A percentile compares a stretch with the other conserved stretches of the same genome.
Evolutionary conservation across 139 green algal species (phyloP).

Genomic region (Closterium sp.): DNA sequence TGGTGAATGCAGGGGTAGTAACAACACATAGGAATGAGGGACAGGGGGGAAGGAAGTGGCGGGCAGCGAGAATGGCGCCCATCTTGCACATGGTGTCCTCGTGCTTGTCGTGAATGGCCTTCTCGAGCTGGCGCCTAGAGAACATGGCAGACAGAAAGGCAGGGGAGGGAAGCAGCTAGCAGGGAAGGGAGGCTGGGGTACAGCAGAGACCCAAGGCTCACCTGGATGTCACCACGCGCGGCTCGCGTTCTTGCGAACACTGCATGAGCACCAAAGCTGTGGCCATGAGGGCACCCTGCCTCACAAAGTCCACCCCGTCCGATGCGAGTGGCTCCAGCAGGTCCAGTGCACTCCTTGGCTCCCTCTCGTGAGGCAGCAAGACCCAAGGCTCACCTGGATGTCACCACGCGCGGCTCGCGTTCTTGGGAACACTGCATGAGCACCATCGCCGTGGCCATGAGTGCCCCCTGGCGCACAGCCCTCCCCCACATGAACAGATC

Average conservation of each 20-base stretch:
- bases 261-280: constrained; percentile 87
- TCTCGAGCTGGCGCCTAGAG: too few relatives aligned
- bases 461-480: constrained; percentile 90
- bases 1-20: background rate
- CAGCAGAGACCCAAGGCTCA: too few relatives aligned
- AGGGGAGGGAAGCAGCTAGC: too few relatives aligned
- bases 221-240: constrained; percentile 54
- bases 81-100: constrained; percentile 91
- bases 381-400: constrained; percentile 54
- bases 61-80: constrained; percentile 88
- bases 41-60: background rate
- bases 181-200: too few relatives aligned
- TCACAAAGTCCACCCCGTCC: background rate
- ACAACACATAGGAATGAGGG: background rate
- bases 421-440: constrained; percentile 72
- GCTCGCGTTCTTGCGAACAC: constrained; percentile 55
- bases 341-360: too few relatives aligned
- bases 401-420: constrained; percentile 32
- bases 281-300: constrained; percentile 89
- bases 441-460: constrained; percentile 89
- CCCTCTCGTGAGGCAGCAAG: too few relatives aligned
- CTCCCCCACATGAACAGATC: too few relatives aligned
- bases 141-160: too few relatives aligned
- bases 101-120: too few relatives aligned
- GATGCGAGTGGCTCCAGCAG: too few relatives aligned